Base-by-base conservation (phyloP, 2,329 filamentous ascomycete species). In the Aspergillus hortae region DNA sequence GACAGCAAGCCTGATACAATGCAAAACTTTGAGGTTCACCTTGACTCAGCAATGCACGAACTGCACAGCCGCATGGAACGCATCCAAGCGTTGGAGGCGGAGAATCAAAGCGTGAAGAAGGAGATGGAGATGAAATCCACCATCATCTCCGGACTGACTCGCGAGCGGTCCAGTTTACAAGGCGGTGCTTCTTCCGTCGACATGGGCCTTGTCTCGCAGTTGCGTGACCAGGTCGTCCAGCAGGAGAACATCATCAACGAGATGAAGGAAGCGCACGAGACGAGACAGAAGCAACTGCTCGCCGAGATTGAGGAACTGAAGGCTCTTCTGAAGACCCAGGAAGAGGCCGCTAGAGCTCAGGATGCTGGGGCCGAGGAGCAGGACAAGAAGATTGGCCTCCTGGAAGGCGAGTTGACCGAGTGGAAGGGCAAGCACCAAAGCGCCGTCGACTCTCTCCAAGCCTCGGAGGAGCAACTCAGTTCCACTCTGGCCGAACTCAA, bases 111-210 rank as follows among this genome's bases (percentile, higher is more conserved):
- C 4, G 84, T 91, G 19, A 94, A 90, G 77, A 96, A 91, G 76
- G 94, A 99, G 71, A 95, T 97, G 87, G 94, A 99, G 67, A 86
- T 83, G 56, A 99, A 99, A 81, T 91, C 92, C 78, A 89, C 90
- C 27, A 92, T 99, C 66, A 97, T 99, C 61, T 90, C 90, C 27
- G 94, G 94, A 6, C 79, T 99, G 57, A 95, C 94, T 3, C 87
- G 94, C 49, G 95, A 99, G 72, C 82, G 95, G 53, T 92, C 90
- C 3, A 96, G 91, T 73, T 80, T 96, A 74, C 90, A 92, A 68
- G 82, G 79, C 68, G 55, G 59, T 5, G 79, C 80, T 2, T 88
- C 88, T 21, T 88, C 91, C 6, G 86, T 96, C 66, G 94, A 99
- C 66, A 95, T 96, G 68, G 92, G 90, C 0, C 86, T 96, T 58